A percentile compares a stretch with the other conserved stretches of the same genome.
Evolutionary conservation across 78 protist genomes (phyloP).

Genomic region (Dictyostelium brefeldianum): DNA sequence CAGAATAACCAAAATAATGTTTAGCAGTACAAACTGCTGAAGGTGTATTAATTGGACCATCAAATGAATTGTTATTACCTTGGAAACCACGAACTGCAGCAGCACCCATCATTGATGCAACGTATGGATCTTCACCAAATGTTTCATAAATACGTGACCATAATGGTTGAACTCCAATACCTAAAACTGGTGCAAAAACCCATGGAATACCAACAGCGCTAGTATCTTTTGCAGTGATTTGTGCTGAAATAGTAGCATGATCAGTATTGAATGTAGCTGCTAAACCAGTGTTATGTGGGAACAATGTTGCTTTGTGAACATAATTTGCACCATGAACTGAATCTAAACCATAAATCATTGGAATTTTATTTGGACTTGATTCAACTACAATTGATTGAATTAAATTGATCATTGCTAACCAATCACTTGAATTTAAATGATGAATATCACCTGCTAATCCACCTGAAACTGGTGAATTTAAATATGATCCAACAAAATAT

Average conservation of each 20-base stretch:
- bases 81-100: slow-evolving; percentile 75
- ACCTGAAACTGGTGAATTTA: slow-evolving; percentile 64
- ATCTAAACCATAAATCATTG: slow-evolving; percentile 84
- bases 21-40: slow-evolving; percentile 64
- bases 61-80: slow-evolving; percentile 32
- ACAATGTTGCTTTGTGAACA: slow-evolving; percentile 61
- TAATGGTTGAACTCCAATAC: slow-evolving; percentile 78
- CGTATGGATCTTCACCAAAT: slow-evolving; percentile 84
- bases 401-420: slow-evolving; percentile 32
- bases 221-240: slow-evolving; percentile 73
- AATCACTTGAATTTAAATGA: slow-evolving; percentile 19
- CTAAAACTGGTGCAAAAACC: slow-evolving; percentile 85
- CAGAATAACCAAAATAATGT: slow-evolving; percentile 83
- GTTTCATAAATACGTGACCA: slow-evolving; percentile 87
- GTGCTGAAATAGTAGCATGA: neutral
- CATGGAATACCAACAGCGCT: slow-evolving; percentile 86
- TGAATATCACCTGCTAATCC: slow-evolving; percentile 24
- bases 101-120: slow-evolving; percentile 69
- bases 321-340: slow-evolving; percentile 83
- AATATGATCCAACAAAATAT: slow-evolving; percentile 49
- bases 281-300: slow-evolving; percentile 78
- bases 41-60: slow-evolving; percentile 28
- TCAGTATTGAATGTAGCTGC: slow-evolving; percentile 74
- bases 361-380: slow-evolving; percentile 71
- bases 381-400: slow-evolving; percentile 50